Evolutionary conservation across 2,329 filamentous ascomycete species (phyloP).

Genomic region (Pseudogymnoascus verrucosus): DNA sequence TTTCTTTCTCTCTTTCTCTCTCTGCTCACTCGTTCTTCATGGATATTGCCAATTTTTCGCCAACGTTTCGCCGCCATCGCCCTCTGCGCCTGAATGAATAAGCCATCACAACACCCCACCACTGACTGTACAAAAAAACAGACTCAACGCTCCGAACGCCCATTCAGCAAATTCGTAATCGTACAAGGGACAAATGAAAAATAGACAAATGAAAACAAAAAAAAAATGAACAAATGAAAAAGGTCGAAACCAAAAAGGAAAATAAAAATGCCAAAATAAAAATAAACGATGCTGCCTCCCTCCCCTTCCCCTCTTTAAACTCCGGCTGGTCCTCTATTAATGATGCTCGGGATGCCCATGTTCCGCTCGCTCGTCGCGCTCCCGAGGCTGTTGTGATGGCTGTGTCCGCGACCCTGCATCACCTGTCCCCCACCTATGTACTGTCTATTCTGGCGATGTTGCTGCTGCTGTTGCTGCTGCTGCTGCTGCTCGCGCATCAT

Average conservation of each 20-base stretch:
- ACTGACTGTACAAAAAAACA: not conserved
- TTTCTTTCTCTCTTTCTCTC: not conserved
- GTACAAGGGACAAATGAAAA: not conserved
- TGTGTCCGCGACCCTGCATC: constrained; percentile 24
- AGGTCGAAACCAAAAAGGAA: not conserved
- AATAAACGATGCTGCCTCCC: not conserved
- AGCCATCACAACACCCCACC: not conserved
- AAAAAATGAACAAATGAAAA: not conserved
- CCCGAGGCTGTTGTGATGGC: constrained; percentile 2
- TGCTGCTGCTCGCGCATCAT: not conserved
- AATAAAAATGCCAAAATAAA: not conserved
- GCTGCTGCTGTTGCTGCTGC: not conserved
- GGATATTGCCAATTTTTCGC: not conserved
- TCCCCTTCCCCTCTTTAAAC: constrained; percentile 3
- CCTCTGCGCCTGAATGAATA: constrained; percentile 2
- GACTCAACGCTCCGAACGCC: not conserved
- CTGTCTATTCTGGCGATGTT: not conserved
- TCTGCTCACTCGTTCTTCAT: not conserved
- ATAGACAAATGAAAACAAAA: constrained; percentile 5
- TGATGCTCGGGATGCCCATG: constrained; percentile 6
- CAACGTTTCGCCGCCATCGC: not conserved
- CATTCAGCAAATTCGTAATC: constrained; percentile 1
- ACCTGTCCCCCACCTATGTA: constrained; percentile 19
- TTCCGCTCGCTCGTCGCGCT: not conserved
- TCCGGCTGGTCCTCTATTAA: constrained; percentile 7